Percentiles rank a stretch among this genome's conserved stretches.
These are phyloP conservation scores for Ophiostoma pallidulum DNA, from an alignment of 2,329 filamentous ascomycete species.

Conservation along the genomic window DNA sequence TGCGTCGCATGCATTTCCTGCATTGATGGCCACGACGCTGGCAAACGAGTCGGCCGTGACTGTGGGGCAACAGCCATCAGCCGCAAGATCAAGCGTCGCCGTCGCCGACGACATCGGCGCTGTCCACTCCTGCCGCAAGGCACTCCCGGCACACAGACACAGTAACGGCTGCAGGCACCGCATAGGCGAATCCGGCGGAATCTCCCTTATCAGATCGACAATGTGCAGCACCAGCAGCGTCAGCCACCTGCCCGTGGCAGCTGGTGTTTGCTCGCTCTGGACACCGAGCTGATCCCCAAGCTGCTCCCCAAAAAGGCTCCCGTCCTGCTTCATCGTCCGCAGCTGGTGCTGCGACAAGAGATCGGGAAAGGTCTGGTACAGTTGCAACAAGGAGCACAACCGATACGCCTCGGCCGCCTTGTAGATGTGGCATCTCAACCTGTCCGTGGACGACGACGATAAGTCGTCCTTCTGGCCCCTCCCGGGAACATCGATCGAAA, in stretches of 20 bases:
- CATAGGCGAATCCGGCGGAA: constrained; percentile 17
- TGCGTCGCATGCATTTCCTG: no score
- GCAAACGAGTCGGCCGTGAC: no score
- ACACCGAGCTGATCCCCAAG: no score
- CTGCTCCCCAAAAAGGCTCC: no score
- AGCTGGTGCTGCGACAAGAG: constrained; percentile 9
- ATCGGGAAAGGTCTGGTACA: constrained; percentile 29
- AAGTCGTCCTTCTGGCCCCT: no score
- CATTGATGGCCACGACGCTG: no score
- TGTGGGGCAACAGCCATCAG: no score
- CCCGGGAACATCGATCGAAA: constrained; percentile 22
- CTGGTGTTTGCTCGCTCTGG: no score
- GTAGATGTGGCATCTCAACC: constrained; percentile 22
- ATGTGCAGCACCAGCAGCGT: constrained; percentile 14
- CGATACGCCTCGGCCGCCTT: constrained; percentile 30
- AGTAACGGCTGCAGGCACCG: constrained; percentile 20
- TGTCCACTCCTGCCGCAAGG: constrained; percentile 11
- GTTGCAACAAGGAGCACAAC: constrained; percentile 28
- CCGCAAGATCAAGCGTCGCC: no score
- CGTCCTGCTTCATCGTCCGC: background rate
- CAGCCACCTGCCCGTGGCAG: constrained; percentile 6
- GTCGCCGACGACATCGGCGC: no score
- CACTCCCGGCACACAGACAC: constrained; percentile 18
- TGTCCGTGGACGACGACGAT: constrained; percentile 11
- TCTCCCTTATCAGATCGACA: constrained; percentile 12